phyloP scores from a whole-genome alignment of 1,284 basidiomycete genomes.

The Fomitopsis palustris region DNA sequence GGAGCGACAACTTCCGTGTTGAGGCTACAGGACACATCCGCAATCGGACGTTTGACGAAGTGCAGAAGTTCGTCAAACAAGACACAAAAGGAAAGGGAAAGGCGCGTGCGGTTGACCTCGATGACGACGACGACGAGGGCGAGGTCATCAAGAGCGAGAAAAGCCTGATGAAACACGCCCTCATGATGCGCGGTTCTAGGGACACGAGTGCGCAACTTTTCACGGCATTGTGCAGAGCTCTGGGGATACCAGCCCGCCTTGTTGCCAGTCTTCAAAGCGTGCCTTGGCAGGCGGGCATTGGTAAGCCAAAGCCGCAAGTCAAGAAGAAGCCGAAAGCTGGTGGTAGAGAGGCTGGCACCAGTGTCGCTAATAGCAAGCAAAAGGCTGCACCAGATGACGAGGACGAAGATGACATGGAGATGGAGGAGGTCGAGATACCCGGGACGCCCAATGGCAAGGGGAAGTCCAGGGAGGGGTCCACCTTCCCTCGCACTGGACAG shows the following conservation, averaged over 20 bases:
- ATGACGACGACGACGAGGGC: constrained; percentile 52
- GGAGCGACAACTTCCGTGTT: constrained; percentile 69
- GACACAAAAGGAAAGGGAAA: constrained; percentile 31
- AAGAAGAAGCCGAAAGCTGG: constrained; percentile 36
- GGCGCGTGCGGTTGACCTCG: constrained; percentile 26
- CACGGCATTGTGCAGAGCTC: constrained; percentile 83
- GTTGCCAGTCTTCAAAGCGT: constrained; percentile 91
- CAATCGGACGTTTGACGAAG: constrained; percentile 72
- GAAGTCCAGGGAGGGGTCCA: constrained; percentile 13
- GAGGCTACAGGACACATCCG: constrained; percentile 61
- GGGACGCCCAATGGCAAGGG: constrained; percentile 23
- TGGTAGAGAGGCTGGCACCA: constrained; percentile 21
- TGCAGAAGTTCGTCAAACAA: constrained; percentile 43
- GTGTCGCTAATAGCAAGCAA: constrained; percentile 22
- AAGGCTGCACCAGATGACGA: constrained; percentile 26
- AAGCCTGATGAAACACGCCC: constrained; percentile 86
- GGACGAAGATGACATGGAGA: constrained; percentile 35
- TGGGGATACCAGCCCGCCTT: constrained; percentile 85
- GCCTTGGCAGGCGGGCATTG: constrained; percentile 71
- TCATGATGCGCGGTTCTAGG: constrained; percentile 78
- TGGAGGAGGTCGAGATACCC: constrained; percentile 36
- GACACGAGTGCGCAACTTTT: constrained; percentile 93
- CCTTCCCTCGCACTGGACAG: constrained; percentile 36
- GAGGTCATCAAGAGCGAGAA: constrained; percentile 77
- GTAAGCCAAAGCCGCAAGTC: constrained; percentile 46